These are phyloP conservation scores for Acidiella bohemica DNA, from an alignment of 495 filamentous ascomycete genomes.

Conservation along the genomic window DNA sequence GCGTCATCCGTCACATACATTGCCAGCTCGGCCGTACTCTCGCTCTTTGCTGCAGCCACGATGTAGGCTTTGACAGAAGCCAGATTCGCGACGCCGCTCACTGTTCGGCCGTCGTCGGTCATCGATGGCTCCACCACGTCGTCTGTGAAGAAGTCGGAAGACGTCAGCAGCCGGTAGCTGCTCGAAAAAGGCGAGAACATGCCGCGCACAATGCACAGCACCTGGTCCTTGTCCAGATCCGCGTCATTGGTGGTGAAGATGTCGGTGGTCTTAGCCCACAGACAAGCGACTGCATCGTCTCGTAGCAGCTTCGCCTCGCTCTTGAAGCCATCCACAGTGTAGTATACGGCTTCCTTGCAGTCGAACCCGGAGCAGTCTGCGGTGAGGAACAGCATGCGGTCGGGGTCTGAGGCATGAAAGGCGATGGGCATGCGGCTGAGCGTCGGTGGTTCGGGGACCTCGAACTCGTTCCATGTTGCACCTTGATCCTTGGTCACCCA, in stretches of 20 bases:
- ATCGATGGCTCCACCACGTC: conserved; percentile 55
- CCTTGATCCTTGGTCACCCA: conserved; percentile 72
- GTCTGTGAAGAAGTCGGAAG: conserved; percentile 38
- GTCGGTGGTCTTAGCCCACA: conserved; percentile 66
- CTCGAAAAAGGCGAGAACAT: conserved; percentile 45
- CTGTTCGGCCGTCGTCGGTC: conserved; percentile 47
- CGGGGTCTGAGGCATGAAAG: conserved; percentile 69
- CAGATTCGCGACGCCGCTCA: conserved; percentile 62
- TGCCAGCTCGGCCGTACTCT: conserved; percentile 75
- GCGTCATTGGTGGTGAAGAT: conserved; percentile 53
- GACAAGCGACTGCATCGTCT: conserved; percentile 53
- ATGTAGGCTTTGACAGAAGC: conserved; percentile 72
- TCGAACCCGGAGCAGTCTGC: conserved; percentile 22
- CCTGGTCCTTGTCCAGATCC: conserved; percentile 45
- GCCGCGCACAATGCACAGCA: conserved; percentile 68
- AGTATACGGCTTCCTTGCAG: conserved; percentile 47
- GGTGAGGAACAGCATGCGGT: conserved; percentile 70
- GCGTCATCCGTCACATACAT: conserved; percentile 74
- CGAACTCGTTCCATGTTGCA: conserved; percentile 62
- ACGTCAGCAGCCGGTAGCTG: conserved; percentile 62
- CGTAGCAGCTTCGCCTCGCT: conserved; percentile 46
- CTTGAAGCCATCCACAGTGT: conserved; percentile 75
- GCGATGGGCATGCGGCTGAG: conserved; percentile 37
- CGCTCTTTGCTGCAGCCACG: conserved; percentile 64
- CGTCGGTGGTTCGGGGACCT: conserved; percentile 39